Conservation (phyloP, 2,329 filamentous ascomycete species). For the Pleurostoma richardsiae region DNA sequence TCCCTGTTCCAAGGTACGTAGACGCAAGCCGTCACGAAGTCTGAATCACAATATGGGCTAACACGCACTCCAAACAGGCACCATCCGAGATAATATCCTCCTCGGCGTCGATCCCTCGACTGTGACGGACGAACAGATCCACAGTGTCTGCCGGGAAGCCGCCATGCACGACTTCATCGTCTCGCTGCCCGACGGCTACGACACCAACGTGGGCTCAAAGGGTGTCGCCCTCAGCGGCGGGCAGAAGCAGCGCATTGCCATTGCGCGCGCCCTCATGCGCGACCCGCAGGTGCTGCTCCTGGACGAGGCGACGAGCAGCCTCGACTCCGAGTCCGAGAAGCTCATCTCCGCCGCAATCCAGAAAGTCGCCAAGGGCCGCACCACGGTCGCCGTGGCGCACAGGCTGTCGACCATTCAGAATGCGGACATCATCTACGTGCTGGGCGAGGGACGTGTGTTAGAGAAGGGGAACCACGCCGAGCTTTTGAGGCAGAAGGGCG, state of each 20-base stretch:
- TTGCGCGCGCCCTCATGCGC: conserved; percentile 49
- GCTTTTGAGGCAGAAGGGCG: conserved; percentile 43
- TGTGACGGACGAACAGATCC: conserved; percentile 45
- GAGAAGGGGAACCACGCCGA: conserved; percentile 50
- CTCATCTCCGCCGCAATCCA: conserved; percentile 66
- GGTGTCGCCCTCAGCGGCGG: conserved; percentile 57
- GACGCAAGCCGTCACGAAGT: neutral
- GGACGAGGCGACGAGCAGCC: conserved; percentile 54
- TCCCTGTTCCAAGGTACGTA: conserved; percentile 60
- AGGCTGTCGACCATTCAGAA: conserved; percentile 73
- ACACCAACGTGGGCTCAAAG: conserved; percentile 61
- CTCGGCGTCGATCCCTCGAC: conserved; percentile 54
- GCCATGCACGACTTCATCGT: conserved; percentile 68
- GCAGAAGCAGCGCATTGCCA: conserved; percentile 50
- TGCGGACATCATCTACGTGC: conserved; percentile 74
- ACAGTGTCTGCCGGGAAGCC: conserved; percentile 53
- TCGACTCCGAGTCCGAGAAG: conserved; percentile 57
- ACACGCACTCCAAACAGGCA: conserved; percentile 25
- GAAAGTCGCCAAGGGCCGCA: conserved; percentile 50
- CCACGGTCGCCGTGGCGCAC: conserved; percentile 75
- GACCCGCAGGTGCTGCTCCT: conserved; percentile 48
- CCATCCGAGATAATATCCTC: conserved; percentile 64
- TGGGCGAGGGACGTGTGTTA: conserved; percentile 58
- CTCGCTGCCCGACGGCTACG: conserved; percentile 62
- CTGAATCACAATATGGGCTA: too few relatives aligned